Evolutionary conservation across 345 rosid genomes (phyloP).

Genomic region (Eucalyptus coolabah): DNA sequence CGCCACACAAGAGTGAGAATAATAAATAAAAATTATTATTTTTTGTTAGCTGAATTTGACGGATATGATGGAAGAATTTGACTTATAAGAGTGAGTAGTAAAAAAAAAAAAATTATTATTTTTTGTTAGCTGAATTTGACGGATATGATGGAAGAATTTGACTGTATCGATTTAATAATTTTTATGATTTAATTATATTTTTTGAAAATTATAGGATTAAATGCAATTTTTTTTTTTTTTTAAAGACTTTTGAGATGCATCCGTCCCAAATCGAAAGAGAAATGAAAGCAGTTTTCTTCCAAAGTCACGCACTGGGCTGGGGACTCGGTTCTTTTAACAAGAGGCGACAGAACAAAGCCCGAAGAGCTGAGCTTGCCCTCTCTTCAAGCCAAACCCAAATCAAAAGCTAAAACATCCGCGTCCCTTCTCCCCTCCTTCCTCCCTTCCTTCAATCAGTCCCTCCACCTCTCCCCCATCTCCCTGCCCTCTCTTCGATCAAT

Average conservation of each 20-base stretch:
- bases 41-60: fast-evolving
- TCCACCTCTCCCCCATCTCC: not conserved
- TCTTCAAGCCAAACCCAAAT: conserved; percentile 30
- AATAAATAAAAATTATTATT: too few species aligned
- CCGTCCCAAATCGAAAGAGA: not conserved
- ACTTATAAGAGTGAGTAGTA: not conserved
- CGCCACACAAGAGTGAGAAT: not conserved
- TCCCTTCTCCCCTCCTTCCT: not conserved
- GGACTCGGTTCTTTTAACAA: not conserved
- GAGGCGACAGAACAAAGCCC: not conserved
- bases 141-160: not conserved
- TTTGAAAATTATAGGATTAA: too few species aligned
- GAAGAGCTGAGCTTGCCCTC: conserved; percentile 11
- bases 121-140: not conserved
- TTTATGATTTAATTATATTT: too few species aligned
- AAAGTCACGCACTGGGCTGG: not conserved
- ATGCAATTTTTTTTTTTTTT: too few species aligned
- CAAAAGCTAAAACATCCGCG: not conserved
- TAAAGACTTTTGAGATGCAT: not conserved
- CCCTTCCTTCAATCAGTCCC: not conserved
- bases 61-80: too few species aligned
- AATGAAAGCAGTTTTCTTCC: not conserved
- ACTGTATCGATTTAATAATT: too few species aligned
- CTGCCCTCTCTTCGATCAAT: not conserved
- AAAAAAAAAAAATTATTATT: not conserved